Percentiles rank a stretch among this genome's conserved stretches.
These are phyloP conservation scores for Coemansia reversa DNA, from an alignment of 192 early-diverging fungal species.

Conservation along the genomic window DNA sequence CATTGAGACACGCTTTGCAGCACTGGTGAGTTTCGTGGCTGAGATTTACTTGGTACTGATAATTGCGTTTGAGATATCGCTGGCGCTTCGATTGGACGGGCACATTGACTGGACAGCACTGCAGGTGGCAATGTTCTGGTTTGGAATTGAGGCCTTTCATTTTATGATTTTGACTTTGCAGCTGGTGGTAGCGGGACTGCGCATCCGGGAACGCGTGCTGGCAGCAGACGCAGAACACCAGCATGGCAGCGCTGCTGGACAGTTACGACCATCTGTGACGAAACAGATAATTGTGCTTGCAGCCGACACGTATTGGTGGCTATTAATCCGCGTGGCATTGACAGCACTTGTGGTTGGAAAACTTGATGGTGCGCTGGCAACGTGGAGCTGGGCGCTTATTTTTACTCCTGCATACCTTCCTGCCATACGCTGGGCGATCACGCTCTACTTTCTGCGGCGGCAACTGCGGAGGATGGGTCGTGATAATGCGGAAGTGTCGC, in stretches of 20 bases:
- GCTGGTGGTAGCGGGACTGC: conserved; percentile 19
- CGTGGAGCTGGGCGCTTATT: conserved; percentile 63
- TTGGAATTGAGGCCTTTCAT: conserved; percentile 73
- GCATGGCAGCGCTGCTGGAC: background rate
- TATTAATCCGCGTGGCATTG: conserved; percentile 64
- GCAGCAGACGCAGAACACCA: background rate
- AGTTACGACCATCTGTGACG: background rate
- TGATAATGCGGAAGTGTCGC: conserved; percentile 26
- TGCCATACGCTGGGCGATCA: conserved; percentile 57
- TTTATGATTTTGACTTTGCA: conserved; percentile 52
- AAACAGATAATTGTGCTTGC: conserved; percentile 33
- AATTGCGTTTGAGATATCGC: conserved; percentile 71
- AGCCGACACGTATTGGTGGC: conserved; percentile 64
- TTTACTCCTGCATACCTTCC: conserved; percentile 70
- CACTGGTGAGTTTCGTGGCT: conserved; percentile 29
- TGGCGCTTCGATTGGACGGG: conserved; percentile 73
- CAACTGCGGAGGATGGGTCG: conserved; percentile 47
- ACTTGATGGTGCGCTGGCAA: conserved; percentile 55
- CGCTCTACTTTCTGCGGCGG: conserved; percentile 48
- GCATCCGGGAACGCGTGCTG: conserved; percentile 3
- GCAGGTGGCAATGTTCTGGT: conserved; percentile 79
- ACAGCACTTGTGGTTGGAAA: conserved; percentile 66
- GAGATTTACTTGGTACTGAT: conserved; percentile 59
- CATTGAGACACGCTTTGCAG: conserved; percentile 15
- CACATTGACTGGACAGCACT: conserved; percentile 60